phyloP scores from a whole-genome alignment of 495 filamentous ascomycete genomes.

The Physcia stellaris region DNA sequence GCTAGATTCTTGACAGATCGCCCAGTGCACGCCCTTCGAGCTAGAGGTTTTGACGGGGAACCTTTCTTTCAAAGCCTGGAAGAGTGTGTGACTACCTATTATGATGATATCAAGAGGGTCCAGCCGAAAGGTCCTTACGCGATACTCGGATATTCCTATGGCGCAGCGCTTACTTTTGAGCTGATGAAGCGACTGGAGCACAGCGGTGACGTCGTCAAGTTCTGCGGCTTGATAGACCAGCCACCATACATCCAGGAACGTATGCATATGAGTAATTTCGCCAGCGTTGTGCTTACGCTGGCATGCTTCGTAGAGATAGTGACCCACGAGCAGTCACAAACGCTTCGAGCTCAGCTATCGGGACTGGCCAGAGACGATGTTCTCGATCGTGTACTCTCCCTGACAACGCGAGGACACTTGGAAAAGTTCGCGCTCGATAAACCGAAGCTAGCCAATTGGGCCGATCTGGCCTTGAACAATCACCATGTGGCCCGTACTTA shows the following conservation, averaged over 20 bases:
- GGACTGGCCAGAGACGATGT: constrained; percentile 10
- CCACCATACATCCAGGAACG: constrained; percentile 39
- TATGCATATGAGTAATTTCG: constrained; percentile 36
- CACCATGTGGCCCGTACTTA: constrained; percentile 23
- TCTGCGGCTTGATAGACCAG: constrained; percentile 21
- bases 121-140: constrained; percentile 45
- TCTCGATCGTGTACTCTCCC: constrained; percentile 18
- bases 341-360: constrained; percentile 12
- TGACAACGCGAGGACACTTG: constrained; percentile 17
- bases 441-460: constrained; percentile 24
- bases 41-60: constrained; percentile 36
- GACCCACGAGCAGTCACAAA: constrained; percentile 19
- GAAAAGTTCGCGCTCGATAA: constrained; percentile 26
- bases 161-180: constrained; percentile 41
- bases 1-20: constrained; percentile 33
- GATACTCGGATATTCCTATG: constrained; percentile 41
- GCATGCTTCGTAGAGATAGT: constrained; percentile 34
- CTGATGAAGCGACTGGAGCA: constrained; percentile 31
- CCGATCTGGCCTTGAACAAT: constrained; percentile 21
- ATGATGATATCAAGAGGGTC: constrained; percentile 23
- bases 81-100: constrained; percentile 28
- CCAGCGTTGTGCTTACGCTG: constrained; percentile 30
- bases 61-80: constrained; percentile 21
- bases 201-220: constrained; percentile 18
- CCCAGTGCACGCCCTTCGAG: constrained; percentile 39